Evolutionary conservation across 257 asterid genomes (phyloP), one percentile per base, ranked within the genome.

Genomic region (Oldenlandia corymbosa): DNA sequence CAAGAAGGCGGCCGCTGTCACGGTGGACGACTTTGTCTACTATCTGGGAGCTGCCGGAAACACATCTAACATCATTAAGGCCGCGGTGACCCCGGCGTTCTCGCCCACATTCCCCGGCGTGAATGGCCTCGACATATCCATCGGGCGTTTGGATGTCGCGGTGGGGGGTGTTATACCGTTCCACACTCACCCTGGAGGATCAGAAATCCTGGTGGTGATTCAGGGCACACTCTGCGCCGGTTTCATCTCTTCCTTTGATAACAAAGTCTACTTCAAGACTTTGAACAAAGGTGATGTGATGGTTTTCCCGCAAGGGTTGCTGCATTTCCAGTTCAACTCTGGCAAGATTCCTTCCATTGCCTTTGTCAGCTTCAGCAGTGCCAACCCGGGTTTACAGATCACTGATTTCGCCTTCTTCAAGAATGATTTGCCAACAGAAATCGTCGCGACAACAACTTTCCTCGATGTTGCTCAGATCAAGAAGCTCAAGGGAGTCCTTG

Each of bases 401-500:
- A 68, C 73, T 0, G 95, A 85, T 18, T 90, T 73, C 55, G 96
- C 96, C 0, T 76, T 90, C 54, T 90, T 90, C 42, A 61, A 72
- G 80, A 90, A 90, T 23, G 95, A 88, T 39, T 77, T 88, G 70
- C 89, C 97, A 0, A 81, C 95, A n/a, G 88, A 88, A 55, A 66
- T 83, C 62, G 82, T 91, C 58, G 84, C 76, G 0, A 71, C 73
- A 67, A 77, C 88, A 0, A 88, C 89, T 0, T 91, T 91, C 72
- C 71, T 91, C 57, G 94, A 85, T 63, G 66, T 72, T 32, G 84
- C 83, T 23, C 89, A 82, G 78, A 78, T 90, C 62, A 88, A 90
- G 88, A 88, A 91, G 80, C 94, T 91, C 45, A 88, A 91, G 78
- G 94, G 81, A 7, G 83, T 81, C 31, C 95, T 91, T 60, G 96